These are phyloP conservation scores for Hyaloperonospora brassicae DNA, from an alignment of 352 stramenopile species.

Conservation along the genomic window DNA sequence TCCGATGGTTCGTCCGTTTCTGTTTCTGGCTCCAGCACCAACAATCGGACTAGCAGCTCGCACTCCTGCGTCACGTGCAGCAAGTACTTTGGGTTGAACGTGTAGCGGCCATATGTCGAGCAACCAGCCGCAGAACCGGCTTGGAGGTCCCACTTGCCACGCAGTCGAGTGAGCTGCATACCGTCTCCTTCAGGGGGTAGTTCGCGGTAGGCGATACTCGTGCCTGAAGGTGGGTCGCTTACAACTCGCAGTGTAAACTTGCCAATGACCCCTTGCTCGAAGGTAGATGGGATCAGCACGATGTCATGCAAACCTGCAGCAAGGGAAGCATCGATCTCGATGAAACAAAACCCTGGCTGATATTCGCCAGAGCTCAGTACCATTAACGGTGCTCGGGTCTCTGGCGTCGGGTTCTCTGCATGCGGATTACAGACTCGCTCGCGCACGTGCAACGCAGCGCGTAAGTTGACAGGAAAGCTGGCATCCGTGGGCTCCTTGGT, in stretches of 20 bases:
- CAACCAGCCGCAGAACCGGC: constrained; percentile 60
- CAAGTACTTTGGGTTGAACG: constrained; percentile 74
- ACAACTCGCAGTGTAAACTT: constrained; percentile 54
- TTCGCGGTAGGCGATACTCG: constrained; percentile 21
- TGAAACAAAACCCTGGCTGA: constrained; percentile 65
- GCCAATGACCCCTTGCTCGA: constrained; percentile 34
- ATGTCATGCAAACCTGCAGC: constrained; percentile 29
- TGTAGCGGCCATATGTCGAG: constrained; percentile 76
- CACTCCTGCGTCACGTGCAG: constrained; percentile 46
- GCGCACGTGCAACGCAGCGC: constrained; percentile 38
- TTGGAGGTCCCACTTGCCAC: constrained; percentile 42
- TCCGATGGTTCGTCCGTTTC: constrained; percentile 5
- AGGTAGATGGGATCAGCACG: constrained; percentile 72
- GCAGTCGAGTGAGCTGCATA: constrained; percentile 35
- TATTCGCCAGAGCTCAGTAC: constrained; percentile 74
- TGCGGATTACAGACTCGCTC: constrained; percentile 47
- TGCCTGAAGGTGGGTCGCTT: constrained; percentile 39
- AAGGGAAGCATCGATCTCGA: constrained; percentile 37
- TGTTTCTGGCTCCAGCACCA: constrained; percentile 22
- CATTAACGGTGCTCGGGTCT: constrained; percentile 12
- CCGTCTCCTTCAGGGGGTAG: constrained; percentile 49
- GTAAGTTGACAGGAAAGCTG: constrained; percentile 58
- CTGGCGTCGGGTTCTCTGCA: constrained; percentile 7
- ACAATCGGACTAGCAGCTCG: constrained; percentile 46
- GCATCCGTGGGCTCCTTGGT: constrained; percentile 18